Percentiles rank a stretch among this genome's conserved stretches.
phyloP scores from a whole-genome alignment of 2,329 filamentous ascomycete genomes.

The Ascochyta clinopodiicola region DNA sequence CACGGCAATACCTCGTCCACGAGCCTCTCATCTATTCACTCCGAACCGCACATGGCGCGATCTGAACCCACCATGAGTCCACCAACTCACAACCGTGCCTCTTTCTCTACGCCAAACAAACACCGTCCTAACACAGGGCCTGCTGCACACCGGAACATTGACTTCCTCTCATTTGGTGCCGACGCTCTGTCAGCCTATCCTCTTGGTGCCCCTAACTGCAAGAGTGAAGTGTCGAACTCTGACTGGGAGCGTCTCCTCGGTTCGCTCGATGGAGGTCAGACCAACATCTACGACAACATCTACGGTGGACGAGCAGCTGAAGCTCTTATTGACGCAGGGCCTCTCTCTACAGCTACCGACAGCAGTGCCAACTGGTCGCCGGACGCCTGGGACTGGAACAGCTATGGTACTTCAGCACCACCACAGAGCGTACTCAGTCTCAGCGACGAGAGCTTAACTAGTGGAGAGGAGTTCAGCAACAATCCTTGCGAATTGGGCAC shows the following conservation, averaged over 20 bases:
- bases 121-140: slow-evolving; percentile 43
- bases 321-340: slow-evolving; percentile 44
- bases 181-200: slow-evolving; percentile 45
- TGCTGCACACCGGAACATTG: slow-evolving; percentile 51
- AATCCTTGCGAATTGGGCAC: slow-evolving; percentile 38
- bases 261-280: slow-evolving; percentile 77
- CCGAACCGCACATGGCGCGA: slow-evolving; percentile 53
- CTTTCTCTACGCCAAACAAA: slow-evolving; percentile 40
- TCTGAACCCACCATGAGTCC: slow-evolving; percentile 58
- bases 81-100: slow-evolving; percentile 41
- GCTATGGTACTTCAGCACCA: slow-evolving; percentile 34
- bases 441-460: slow-evolving; percentile 65
- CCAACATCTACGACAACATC: slow-evolving; percentile 85
- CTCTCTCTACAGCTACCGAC: slow-evolving; percentile 39
- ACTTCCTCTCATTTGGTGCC: slow-evolving; percentile 56
- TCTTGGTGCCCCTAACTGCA: slow-evolving; percentile 48
- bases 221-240: slow-evolving; percentile 61
- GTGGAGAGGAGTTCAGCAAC: slow-evolving; percentile 54
- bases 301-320: slow-evolving; percentile 69
- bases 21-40: slow-evolving; percentile 57
- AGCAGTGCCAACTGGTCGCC: slow-evolving; percentile 44
- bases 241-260: slow-evolving; percentile 86
- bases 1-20: slow-evolving; percentile 56
- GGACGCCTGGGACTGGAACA: slow-evolving; percentile 44
- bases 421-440: slow-evolving; percentile 65